Conservation (phyloP, 352 stramenopile genomes). For the Halophytophthora polymorphica region DNA sequence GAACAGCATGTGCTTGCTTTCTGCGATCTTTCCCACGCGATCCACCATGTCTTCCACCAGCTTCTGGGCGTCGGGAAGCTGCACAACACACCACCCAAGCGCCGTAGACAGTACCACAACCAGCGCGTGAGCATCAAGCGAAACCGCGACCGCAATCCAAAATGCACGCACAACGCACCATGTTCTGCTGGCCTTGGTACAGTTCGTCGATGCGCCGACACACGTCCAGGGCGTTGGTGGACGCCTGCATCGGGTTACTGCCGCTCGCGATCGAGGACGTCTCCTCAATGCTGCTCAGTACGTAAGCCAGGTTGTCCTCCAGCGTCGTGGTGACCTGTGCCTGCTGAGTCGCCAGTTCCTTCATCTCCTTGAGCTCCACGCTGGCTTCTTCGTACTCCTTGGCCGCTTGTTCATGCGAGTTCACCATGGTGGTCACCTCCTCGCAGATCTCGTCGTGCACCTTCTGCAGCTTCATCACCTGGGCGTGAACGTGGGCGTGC, state of each 20-base stretch:
- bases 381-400: constrained; percentile 43
- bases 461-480: constrained; percentile 62
- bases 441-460: constrained; percentile 65
- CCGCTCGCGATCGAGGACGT: constrained; percentile 49
- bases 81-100: constrained; percentile 8
- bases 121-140: not conserved
- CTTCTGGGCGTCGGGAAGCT: constrained; percentile 72
- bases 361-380: constrained; percentile 49
- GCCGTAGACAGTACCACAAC: no score
- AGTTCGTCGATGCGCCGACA: constrained; percentile 80
- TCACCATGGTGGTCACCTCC: constrained; percentile 56
- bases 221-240: constrained; percentile 72
- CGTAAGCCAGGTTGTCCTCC: constrained; percentile 57
- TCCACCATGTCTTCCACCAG: constrained; percentile 55
- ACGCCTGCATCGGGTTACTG: constrained; percentile 77
- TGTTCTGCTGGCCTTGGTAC: constrained; percentile 71
- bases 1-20: constrained; percentile 53
- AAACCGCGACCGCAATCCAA: not conserved
- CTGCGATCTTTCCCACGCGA: constrained; percentile 52
- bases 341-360: constrained; percentile 42
- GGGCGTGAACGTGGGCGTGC: constrained; percentile 53
- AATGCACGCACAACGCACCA: constrained; percentile 34
- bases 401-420: constrained; percentile 37
- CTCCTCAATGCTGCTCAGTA: constrained; percentile 66
- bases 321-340: constrained; percentile 61